Percentiles rank a stretch among this genome's conserved stretches.
phyloP scores from a whole-genome alignment of 2,329 filamentous ascomycete species.

The Paramyrothecium roridum region DNA sequence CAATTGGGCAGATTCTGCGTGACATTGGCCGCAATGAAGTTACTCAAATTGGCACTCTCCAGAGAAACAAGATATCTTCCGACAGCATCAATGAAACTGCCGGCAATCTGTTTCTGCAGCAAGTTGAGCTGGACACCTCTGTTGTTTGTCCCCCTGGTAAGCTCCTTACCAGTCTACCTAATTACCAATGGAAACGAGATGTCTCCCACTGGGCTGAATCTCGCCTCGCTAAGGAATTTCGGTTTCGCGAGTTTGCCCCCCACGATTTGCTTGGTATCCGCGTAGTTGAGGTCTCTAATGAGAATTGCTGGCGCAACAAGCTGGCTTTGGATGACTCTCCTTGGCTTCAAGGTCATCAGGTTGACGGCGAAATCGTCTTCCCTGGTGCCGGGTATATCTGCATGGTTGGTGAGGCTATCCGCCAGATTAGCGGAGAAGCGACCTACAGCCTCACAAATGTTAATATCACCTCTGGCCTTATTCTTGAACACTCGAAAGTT shows the following conservation, averaged over 20 bases:
- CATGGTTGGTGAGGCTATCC: slow-evolving; percentile 36
- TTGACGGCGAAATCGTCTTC: slow-evolving; percentile 35
- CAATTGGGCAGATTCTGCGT: slow-evolving; percentile 17
- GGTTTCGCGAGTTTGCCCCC: neutral
- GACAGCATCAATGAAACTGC: slow-evolving; percentile 7
- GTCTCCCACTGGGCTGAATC: neutral
- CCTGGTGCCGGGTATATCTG: slow-evolving; percentile 36
- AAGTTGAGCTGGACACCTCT: too few species aligned
- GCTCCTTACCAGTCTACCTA: neutral
- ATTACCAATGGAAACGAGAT: neutral
- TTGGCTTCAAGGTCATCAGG: slow-evolving; percentile 39
- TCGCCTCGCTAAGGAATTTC: neutral
- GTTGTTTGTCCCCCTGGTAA: neutral
- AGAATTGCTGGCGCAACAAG: slow-evolving; percentile 28
- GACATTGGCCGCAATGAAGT: neutral
- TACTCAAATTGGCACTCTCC: slow-evolving; percentile 10
- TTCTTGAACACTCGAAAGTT: neutral
- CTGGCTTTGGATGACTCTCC: slow-evolving; percentile 32
- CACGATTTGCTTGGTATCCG: neutral
- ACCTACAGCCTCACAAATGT: neutral
- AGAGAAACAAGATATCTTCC: slow-evolving; percentile 5
- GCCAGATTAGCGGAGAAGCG: slow-evolving; percentile 13
- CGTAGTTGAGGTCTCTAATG: neutral
- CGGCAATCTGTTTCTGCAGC: neutral
- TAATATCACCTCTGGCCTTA: neutral